phyloP scores from a whole-genome alignment of 306 rosid genomes.

The Vigna radiata region DNA sequence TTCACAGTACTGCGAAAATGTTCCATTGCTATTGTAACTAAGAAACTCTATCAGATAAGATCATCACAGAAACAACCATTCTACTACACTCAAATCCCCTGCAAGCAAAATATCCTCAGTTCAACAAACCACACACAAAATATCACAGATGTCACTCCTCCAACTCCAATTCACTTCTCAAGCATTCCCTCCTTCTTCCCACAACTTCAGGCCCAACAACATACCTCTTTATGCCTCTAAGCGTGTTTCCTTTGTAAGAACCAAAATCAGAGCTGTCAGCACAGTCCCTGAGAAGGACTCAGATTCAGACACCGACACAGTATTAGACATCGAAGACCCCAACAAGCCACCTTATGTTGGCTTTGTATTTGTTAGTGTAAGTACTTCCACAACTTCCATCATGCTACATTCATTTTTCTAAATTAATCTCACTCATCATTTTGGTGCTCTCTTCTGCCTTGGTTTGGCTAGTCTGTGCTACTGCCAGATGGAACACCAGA shows the following conservation, averaged over 20 bases:
- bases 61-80: slow-evolving; percentile 32
- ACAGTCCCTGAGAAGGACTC: slow-evolving; percentile 59
- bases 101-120: slow-evolving; percentile 18
- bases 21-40: not conserved
- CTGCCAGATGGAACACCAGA: slow-evolving; percentile 96
- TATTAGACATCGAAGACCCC: slow-evolving; percentile 55
- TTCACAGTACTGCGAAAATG: not conserved
- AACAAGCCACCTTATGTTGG: slow-evolving; percentile 62
- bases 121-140: not conserved
- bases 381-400: slow-evolving; percentile 12
- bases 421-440: slow-evolving; percentile 4
- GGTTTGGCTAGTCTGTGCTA: slow-evolving; percentile 68
- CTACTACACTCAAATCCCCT: slow-evolving; percentile 9
- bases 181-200: slow-evolving; percentile 46
- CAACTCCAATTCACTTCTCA: slow-evolving; percentile 53
- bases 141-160: slow-evolving; percentile 55
- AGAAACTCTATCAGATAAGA: slow-evolving; percentile 57
- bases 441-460: not conserved
- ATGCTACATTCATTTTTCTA: not conserved
- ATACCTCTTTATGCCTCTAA: slow-evolving; percentile 28
- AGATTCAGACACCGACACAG: not conserved
- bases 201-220: slow-evolving; percentile 43
- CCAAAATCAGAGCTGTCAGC: slow-evolving; percentile 66
- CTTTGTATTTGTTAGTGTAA: slow-evolving; percentile 83
- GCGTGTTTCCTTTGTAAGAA: slow-evolving; percentile 46